Percentiles rank a stretch among this genome's conserved stretches.
Conservation (phyloP, 305 asterid genomes). For the Solanum hybrid region DNA sequence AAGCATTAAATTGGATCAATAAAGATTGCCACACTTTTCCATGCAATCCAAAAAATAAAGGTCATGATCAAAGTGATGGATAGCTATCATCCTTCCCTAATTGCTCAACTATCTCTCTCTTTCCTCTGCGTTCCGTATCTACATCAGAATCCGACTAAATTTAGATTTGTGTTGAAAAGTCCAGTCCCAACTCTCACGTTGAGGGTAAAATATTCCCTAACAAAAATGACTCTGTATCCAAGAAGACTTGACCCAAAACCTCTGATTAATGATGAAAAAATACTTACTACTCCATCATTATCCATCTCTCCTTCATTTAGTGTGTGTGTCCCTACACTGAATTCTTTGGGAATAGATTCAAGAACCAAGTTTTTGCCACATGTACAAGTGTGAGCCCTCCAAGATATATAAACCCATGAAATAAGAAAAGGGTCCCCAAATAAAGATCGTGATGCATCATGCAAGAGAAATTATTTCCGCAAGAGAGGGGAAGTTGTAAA, state of each 20-base stretch:
- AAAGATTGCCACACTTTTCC: slow-evolving; percentile 45
- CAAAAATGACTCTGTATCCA: background rate
- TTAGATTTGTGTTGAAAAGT: too few relatives aligned
- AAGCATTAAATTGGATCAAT: slow-evolving; percentile 50
- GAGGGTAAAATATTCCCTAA: background rate
- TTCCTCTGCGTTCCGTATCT: background rate
- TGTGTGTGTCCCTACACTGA: background rate
- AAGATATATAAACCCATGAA: background rate
- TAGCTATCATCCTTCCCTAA: background rate
- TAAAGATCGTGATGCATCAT: background rate
- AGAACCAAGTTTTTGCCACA: background rate
- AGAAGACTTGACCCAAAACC: fast-evolving
- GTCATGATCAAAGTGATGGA: background rate
- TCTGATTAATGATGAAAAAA: too few relatives aligned
- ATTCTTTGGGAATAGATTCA: background rate
- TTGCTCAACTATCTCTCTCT: background rate
- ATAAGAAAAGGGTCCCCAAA: background rate
- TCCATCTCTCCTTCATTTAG: background rate
- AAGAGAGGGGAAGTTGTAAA: background rate
- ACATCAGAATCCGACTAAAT: too few relatives aligned
- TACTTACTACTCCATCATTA: background rate
- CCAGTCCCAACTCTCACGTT: background rate
- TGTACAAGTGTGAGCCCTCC: background rate
- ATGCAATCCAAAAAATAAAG: slow-evolving; percentile 11
- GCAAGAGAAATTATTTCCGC: background rate